Evolutionary conservation across 345 rosid species (phyloP), one percentile per base, ranked within the genome.

Genomic region (Litchi chinensis): DNA sequence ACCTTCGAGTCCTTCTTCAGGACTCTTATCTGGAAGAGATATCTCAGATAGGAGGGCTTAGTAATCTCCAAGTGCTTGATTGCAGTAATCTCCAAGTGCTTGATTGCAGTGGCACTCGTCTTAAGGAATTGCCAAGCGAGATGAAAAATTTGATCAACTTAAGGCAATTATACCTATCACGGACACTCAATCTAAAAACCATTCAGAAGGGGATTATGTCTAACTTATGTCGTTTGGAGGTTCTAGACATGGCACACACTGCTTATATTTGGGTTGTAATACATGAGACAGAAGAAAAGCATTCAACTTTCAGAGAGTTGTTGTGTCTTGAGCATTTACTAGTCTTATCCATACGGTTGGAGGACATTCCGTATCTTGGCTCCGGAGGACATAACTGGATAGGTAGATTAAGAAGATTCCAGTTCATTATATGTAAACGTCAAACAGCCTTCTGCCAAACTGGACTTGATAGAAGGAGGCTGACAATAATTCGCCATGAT

Each of bases 101-200:
- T 59, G 86, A 89, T 80, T 84, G 86, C 10, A 81, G 69, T 52
- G 84, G 79, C 57, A 83, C 89, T 11, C 56, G 75, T 6, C 78
- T 89, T 8, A 46, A 9, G 46, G 60, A 86, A 48, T 48, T 75
- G 12, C 92, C 88, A 3, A 77, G 43, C 65, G 87, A 82, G 21
- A 62, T 86, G 76, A 83, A 76, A 48, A 76, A 40, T 13, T 70
- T 87, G 75, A 73, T 74, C 6, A 79, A 72, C 56, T 73, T 89
- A 54, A 76, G 73, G 81, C 56, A 72, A 44, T 64, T 86, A 15
- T 67, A 83, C 77, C 80, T 88, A 11, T 88, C 86, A 2, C 78
- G 77, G 60, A 88, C 91, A 18, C 80, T 73, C 67, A 73, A 79
- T 73, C 85, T 87, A 26, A 71, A 57, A 71, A 81, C 69, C 73